phyloP scores from a whole-genome alignment of 2,329 filamentous ascomycete genomes.

The Atkinsonella hypoxylon region DNA sequence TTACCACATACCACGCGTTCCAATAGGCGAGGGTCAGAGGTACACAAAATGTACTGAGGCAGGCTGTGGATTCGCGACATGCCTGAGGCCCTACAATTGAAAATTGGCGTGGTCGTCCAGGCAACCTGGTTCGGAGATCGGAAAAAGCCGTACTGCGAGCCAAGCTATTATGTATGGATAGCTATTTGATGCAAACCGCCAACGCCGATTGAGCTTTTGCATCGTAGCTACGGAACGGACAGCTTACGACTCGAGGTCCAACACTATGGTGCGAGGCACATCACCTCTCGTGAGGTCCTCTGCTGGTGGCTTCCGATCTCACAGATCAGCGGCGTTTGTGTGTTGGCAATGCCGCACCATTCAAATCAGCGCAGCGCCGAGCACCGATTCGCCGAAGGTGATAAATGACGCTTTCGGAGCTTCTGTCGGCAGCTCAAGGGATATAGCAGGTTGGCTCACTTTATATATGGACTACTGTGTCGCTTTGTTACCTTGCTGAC shows the following conservation, averaged over 20 bases:
- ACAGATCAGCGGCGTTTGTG: conserved; percentile 23
- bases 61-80: no score
- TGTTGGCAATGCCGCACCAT: conserved; percentile 47
- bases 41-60: no score
- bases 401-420: conserved; percentile 45
- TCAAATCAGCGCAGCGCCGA: conserved; percentile 50
- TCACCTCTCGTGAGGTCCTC: conserved; percentile 26
- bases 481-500: background rate
- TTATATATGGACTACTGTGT: background rate
- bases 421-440: conserved; percentile 30
- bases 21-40: no score
- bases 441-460: conserved; percentile 35
- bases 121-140: conserved; percentile 10
- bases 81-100: background rate
- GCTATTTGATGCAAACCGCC: background rate
- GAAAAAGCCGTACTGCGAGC: conserved; percentile 19
- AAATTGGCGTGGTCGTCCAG: conserved; percentile 5
- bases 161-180: background rate
- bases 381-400: conserved; percentile 38
- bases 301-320: conserved; percentile 19
- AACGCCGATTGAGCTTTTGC: background rate
- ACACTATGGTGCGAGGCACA: conserved; percentile 29
- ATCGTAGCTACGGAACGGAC: conserved; percentile 1
- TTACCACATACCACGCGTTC: no score
- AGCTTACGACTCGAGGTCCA: background rate